Evolutionary conservation across 2,329 filamentous ascomycete genomes (phyloP).

Genomic region (Phoma sp.): DNA sequence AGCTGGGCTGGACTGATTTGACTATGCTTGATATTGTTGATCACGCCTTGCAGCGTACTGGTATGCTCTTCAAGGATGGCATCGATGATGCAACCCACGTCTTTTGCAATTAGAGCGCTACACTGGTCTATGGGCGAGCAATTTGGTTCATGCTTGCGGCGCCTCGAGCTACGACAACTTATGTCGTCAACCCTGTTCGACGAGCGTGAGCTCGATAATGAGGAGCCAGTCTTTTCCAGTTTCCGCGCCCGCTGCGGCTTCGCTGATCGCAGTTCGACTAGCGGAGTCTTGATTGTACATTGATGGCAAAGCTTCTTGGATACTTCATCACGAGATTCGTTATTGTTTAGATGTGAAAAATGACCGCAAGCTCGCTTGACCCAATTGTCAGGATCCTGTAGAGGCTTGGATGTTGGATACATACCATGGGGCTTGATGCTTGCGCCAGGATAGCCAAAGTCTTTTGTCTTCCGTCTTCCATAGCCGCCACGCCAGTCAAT

Average conservation of each 20-base stretch:
- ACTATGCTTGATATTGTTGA: slow-evolving; percentile 47
- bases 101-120: slow-evolving; percentile 39
- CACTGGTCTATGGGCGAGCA: slow-evolving; percentile 29
- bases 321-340: slow-evolving; percentile 26
- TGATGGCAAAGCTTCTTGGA: slow-evolving; percentile 26
- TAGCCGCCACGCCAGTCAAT: slow-evolving; percentile 41
- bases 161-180: slow-evolving; percentile 3
- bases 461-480: slow-evolving; percentile 40
- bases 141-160: slow-evolving; percentile 24
- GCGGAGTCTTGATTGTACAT: slow-evolving; percentile 27
- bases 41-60: slow-evolving; percentile 48
- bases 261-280: neutral
- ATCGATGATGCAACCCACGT: slow-evolving; percentile 51
- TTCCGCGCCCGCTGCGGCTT: slow-evolving; percentile 14
- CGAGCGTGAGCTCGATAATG: slow-evolving; percentile 17
- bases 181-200: slow-evolving; percentile 3
- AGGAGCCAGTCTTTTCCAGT: slow-evolving; percentile 24
- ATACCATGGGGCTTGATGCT: slow-evolving; percentile 32
- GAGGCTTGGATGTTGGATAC: slow-evolving; percentile 18
- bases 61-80: slow-evolving; percentile 52
- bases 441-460: slow-evolving; percentile 46
- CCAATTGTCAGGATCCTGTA: slow-evolving; percentile 35
- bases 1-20: slow-evolving; percentile 28
- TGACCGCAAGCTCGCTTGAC: slow-evolving; percentile 40
- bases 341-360: slow-evolving; percentile 27